Evolutionary conservation across 108 stramenopile species (phyloP).

Genomic region (Stephanodiscus minutulus): DNA sequence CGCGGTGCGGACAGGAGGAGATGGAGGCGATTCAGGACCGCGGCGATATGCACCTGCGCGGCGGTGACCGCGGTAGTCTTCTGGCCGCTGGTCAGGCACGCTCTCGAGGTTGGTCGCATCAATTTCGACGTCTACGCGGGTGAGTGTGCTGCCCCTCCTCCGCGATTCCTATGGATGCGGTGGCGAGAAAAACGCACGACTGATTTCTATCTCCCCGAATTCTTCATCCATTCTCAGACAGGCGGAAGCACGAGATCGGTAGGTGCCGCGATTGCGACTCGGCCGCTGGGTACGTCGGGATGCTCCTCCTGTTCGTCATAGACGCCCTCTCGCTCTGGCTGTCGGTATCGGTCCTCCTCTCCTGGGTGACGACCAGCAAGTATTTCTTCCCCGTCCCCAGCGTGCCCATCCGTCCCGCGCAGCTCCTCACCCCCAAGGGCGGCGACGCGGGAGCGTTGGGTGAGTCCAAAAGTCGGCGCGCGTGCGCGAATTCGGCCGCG

Average conservation of each 20-base stretch:
- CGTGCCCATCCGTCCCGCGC: constrained; percentile 70
- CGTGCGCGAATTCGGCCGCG: neutral
- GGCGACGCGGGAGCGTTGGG: constrained; percentile 53
- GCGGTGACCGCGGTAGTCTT: constrained; percentile 60
- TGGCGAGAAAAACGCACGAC: neutral
- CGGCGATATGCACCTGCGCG: constrained; percentile 54
- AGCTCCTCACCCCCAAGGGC: constrained; percentile 67
- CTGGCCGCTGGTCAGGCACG: constrained; percentile 73
- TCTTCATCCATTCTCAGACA: constrained; percentile 44
- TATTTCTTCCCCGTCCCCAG: constrained; percentile 83
- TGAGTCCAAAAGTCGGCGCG: neutral
- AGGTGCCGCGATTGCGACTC: constrained; percentile 69
- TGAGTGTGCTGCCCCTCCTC: constrained; percentile 3
- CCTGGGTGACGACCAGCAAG: constrained; percentile 71
- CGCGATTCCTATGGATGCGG: too few relatives aligned
- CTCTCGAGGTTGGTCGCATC: constrained; percentile 62
- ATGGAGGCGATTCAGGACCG: constrained; percentile 52
- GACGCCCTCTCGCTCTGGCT: constrained; percentile 79
- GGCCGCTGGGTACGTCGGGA: constrained; percentile 56
- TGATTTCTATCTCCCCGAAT: neutral
- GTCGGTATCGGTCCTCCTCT: constrained; percentile 65
- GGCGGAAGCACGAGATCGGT: constrained; percentile 63
- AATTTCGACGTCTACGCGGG: constrained; percentile 83
- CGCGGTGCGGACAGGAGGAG: constrained; percentile 52
- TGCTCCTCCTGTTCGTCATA: constrained; percentile 65